Evolutionary conservation across 2,329 filamentous ascomycete species (phyloP).

Genomic region (Dactylella cylindrospora): DNA sequence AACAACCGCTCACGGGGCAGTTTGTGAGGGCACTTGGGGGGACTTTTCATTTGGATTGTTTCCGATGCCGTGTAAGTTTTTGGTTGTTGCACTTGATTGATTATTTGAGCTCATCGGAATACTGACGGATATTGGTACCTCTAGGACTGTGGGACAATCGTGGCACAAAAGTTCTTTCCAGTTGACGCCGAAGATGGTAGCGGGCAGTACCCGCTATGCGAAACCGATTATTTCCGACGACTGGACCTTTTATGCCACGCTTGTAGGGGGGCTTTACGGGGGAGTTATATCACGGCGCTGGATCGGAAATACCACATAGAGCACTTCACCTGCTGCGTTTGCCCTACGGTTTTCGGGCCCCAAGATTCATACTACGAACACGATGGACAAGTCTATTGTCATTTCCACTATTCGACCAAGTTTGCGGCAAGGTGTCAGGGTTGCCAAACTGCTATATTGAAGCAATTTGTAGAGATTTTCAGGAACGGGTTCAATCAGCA

Average conservation of each 20-base stretch:
- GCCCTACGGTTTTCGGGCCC: slow-evolving; percentile 94
- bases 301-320: slow-evolving; percentile 99
- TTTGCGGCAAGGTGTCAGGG: slow-evolving; percentile 96
- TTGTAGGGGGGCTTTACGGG: slow-evolving; percentile 87
- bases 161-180: slow-evolving; percentile 98
- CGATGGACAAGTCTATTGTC: slow-evolving; percentile 92
- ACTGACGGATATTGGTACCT: not conserved
- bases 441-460: slow-evolving; percentile 93
- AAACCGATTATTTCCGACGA: slow-evolving; percentile 94
- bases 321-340: slow-evolving; percentile 97
- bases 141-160: slow-evolving; percentile 93
- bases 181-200: slow-evolving; percentile 85
- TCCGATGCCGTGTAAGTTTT: slow-evolving; percentile 82
- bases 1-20: slow-evolving; percentile 83
- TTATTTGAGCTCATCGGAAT: not conserved
- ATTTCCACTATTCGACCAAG: slow-evolving; percentile 97
- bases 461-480: slow-evolving; percentile 99
- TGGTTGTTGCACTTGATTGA: slow-evolving; percentile 6
- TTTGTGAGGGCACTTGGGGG: slow-evolving; percentile 92
- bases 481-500: slow-evolving; percentile 97
- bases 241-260: slow-evolving; percentile 88
- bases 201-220: slow-evolving; percentile 87
- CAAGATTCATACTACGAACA: slow-evolving; percentile 99
- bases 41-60: slow-evolving; percentile 96
- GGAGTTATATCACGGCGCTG: slow-evolving; percentile 95